Conservation (phyloP, 169 alveolate species). For the Plasmodium vinckei region DNA sequence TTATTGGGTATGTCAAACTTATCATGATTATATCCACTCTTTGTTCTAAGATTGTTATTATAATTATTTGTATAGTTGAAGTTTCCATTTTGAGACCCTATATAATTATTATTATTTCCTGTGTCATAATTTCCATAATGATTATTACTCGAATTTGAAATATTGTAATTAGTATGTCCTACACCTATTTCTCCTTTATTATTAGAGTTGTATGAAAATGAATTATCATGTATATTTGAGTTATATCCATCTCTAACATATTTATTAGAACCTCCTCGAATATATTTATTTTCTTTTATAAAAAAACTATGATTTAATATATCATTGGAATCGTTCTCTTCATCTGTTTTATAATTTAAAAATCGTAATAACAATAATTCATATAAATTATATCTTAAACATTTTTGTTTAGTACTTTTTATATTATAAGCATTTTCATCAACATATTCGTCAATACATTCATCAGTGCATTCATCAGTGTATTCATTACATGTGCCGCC, state of each 20-base stretch:
- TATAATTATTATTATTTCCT: neutral
- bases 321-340: constrained; percentile 8
- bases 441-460: neutral
- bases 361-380: constrained; percentile 58
- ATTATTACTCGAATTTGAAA: neutral
- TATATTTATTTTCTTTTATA: constrained; percentile 46
- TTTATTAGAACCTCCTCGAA: constrained; percentile 2
- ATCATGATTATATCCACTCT: constrained; percentile 4
- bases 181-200: neutral
- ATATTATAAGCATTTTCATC: constrained; percentile 31
- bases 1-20: neutral
- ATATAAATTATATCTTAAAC: constrained; percentile 33
- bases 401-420: constrained; percentile 27
- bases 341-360: neutral
- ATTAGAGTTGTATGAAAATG: neutral
- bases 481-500: no score
- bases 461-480: no score
- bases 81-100: neutral
- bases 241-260: constrained; percentile 35
- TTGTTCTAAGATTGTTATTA: constrained; percentile 10
- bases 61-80: no score
- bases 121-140: neutral
- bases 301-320: constrained; percentile 35
- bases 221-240: constrained; percentile 1
- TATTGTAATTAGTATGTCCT: neutral